These are phyloP conservation scores for Pseudomonodictys pantanalensis DNA, from an alignment of 495 filamentous ascomycete species.

Conservation along the genomic window DNA sequence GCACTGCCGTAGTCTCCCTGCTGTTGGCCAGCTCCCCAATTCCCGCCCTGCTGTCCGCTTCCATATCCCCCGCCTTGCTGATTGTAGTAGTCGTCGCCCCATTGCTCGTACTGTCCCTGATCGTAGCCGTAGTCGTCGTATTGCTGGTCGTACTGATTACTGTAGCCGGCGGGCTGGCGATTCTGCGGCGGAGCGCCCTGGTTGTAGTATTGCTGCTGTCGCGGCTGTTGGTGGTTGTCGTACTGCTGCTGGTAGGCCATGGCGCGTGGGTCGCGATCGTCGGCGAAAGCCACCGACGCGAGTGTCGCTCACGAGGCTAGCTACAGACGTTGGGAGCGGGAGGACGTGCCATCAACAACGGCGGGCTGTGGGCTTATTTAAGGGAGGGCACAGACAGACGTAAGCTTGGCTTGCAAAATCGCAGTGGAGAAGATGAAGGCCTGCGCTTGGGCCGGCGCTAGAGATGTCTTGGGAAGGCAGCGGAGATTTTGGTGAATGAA, in stretches of 20 bases:
- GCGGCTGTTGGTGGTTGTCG: constrained; percentile 38
- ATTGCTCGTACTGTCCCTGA: constrained; percentile 37
- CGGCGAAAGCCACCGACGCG: constrained; percentile 1
- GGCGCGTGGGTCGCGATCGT: constrained; percentile 6
- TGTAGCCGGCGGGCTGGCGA: constrained; percentile 29
- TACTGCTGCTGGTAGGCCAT: constrained; percentile 36
- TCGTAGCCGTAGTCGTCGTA: constrained; percentile 51
- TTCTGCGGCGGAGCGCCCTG: constrained; percentile 33
- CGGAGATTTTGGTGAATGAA: no score
- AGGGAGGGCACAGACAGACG: neutral
- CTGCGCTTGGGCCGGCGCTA: constrained; percentile 12
- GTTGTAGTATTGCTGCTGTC: constrained; percentile 53
- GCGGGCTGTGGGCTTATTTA: neutral
- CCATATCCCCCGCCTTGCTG: constrained; percentile 29
- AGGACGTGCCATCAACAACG: constrained; percentile 17
- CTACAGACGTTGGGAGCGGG: neutral
- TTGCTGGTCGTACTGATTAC: constrained; percentile 16
- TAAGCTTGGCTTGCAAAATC: neutral
- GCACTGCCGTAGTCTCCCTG: constrained; percentile 36
- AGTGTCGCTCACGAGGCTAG: neutral
- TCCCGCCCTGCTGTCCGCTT: constrained; percentile 46
- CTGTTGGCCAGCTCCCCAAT: constrained; percentile 31
- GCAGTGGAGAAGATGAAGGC: neutral
- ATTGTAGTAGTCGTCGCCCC: constrained; percentile 51
- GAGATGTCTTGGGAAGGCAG: neutral